Evolutionary conservation across 345 rosid genomes (phyloP).

Genomic region (Populus pruinosa): DNA sequence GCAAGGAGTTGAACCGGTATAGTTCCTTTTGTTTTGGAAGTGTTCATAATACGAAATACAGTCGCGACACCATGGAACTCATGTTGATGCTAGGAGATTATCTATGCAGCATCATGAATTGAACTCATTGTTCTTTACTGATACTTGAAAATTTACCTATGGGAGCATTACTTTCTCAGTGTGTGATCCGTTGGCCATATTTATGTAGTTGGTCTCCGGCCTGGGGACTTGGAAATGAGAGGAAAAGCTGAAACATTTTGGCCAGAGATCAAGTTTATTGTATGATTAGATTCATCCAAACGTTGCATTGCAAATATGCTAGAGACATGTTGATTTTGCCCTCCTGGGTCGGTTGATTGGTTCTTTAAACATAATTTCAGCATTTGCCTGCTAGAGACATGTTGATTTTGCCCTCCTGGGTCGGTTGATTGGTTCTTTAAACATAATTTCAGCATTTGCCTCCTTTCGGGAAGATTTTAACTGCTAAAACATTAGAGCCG

Average conservation of each 20-base stretch:
- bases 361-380: not conserved
- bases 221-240: not conserved
- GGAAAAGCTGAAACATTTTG: not conserved
- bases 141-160: not conserved
- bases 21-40: slow-evolving; percentile 3
- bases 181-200: not conserved
- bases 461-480: not conserved
- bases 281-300: not conserved
- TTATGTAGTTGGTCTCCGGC: not conserved
- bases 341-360: not conserved
- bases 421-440: not conserved
- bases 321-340: not conserved
- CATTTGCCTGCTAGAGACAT: not conserved
- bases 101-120: not conserved
- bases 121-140: not conserved
- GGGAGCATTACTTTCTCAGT: not conserved
- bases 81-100: slow-evolving; percentile 1
- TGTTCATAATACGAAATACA: slow-evolving; percentile 17
- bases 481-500: not conserved
- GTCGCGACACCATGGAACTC: not conserved
- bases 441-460: not conserved
- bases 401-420: not conserved
- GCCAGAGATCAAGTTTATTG: not conserved
- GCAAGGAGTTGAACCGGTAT: not conserved
- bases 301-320: not conserved